Evolutionary conservation across 2,329 filamentous ascomycete species (phyloP).

Genomic region (Aspergillus niger): DNA sequence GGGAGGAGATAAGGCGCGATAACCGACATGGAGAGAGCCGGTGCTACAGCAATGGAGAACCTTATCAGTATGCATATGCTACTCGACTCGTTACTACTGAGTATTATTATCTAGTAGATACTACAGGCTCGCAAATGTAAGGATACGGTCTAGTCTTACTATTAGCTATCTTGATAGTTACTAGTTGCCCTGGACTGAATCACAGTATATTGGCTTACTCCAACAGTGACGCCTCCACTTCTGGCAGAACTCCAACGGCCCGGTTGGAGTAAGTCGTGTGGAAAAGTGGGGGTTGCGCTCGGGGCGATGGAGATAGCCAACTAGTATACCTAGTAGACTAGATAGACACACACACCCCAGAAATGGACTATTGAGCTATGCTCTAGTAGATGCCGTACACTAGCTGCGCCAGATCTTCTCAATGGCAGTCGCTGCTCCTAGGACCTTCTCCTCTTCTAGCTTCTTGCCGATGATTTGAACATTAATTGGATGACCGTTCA

Average conservation of each 20-base stretch:
- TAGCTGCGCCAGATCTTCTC: slow-evolving; percentile 29
- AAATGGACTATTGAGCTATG: background rate
- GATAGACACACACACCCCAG: background rate
- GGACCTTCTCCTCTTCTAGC: slow-evolving; percentile 58
- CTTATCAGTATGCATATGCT: no score
- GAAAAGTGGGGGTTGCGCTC: background rate
- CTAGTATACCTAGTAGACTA: background rate
- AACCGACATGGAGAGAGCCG: background rate
- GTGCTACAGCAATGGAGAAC: no score
- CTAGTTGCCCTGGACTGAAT: no score
- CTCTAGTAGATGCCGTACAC: background rate
- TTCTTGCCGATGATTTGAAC: slow-evolving; percentile 56
- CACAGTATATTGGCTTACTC: background rate
- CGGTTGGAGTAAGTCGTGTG: background rate
- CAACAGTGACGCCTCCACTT: background rate
- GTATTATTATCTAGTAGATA: background rate
- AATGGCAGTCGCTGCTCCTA: slow-evolving; percentile 45
- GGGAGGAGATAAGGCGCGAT: background rate
- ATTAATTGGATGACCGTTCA: slow-evolving; percentile 52
- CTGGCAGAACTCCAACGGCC: background rate
- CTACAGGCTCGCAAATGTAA: background rate
- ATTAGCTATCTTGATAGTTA: background rate
- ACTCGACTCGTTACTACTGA: background rate
- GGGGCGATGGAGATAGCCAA: background rate
- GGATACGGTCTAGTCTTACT: background rate